Base-by-base conservation (phyloP, 768 basidiomycete species). In the Lepiota brunneoincarnata region DNA sequence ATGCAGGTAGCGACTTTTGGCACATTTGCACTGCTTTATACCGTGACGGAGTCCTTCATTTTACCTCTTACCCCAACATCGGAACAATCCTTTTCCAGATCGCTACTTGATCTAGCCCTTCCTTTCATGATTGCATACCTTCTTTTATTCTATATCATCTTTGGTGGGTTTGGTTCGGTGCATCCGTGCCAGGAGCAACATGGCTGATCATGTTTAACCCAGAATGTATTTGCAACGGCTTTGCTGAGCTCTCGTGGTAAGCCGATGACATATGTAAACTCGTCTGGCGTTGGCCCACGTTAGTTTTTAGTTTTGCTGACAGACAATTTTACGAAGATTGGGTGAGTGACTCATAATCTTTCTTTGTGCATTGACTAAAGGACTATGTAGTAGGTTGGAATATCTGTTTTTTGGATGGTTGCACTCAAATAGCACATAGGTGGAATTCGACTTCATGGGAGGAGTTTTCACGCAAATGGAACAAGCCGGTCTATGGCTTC, bases 401-500 rank as follows among this genome's bases (percentile, higher is more conserved):
- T 31, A 9, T 31, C 31, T 31, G n/a, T 31, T 31, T 31, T 31
- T 31, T 31, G 7, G 31, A 31, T 10, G 11, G 31, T 31, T 6
- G 31, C 31, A 31, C 7, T 31, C 6, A 6, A 31, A 31, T 10
- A 31, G 2, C 31, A 31, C 7, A 4, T 59, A 74, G 83, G 90
- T 98, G 96, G 96, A 98, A 98, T 70, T 93, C 93, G 5, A 93
- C 89, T 0, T 91, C 93, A 2, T 94, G 90, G 91, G 96, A 98
- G 61, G 93, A 98, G 69, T 98, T 96, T 68, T 91, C 95, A 3
- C 86, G 97, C 40, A 95, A 96, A 73, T 98, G 97, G 96, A 98
- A 98, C 73, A 93, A 91, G 59, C 96, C 96, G 10, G 96, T 98
- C 28, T 87, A 98, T 60, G 79, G 80, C n/a, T 92, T 92, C 80